Evolutionary conservation across 2,329 filamentous ascomycete species (phyloP).

Genomic region (Pseudocercospora macadamiae): DNA sequence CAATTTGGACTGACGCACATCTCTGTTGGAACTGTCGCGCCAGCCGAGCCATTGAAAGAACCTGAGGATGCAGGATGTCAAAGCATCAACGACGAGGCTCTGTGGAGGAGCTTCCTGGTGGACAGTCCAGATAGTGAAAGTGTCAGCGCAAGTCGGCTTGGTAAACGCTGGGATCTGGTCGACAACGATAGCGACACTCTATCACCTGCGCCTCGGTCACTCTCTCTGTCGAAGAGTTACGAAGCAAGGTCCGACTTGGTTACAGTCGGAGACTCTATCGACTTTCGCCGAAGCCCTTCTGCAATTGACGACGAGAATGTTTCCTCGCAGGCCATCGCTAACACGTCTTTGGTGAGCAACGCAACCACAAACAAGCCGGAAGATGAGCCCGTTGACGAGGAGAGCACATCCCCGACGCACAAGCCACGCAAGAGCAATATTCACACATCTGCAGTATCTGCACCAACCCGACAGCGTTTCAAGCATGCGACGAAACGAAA

Average conservation of each 20-base stretch:
- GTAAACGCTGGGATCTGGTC: neutral
- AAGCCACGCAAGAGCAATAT: neutral
- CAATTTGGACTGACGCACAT: too few relatives aligned
- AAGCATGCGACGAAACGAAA: neutral
- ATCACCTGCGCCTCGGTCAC: slow-evolving; percentile 5
- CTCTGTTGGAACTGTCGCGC: too few relatives aligned
- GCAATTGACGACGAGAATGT: neutral
- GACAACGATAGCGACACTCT: neutral
- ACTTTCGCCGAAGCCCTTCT: neutral
- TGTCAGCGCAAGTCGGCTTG: neutral
- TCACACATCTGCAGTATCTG: neutral
- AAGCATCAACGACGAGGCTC: slow-evolving; percentile 23
- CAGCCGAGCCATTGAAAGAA: neutral
- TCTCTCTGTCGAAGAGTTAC: neutral
- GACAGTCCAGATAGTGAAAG: slow-evolving; percentile 25
- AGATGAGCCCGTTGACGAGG: slow-evolving; percentile 12
- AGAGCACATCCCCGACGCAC: neutral
- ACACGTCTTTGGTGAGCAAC: slow-evolving; percentile 22
- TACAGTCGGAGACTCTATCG: slow-evolving; percentile 16
- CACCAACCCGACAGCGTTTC: neutral
- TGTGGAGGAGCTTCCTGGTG: slow-evolving; percentile 32
- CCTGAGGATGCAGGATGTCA: neutral
- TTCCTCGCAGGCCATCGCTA: neutral
- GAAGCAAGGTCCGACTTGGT: slow-evolving; percentile 14
- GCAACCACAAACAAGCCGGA: slow-evolving; percentile 14